Evolutionary conservation across 2,329 filamentous ascomycete genomes (phyloP).

Genomic region (Macrophomina tecta): DNA sequence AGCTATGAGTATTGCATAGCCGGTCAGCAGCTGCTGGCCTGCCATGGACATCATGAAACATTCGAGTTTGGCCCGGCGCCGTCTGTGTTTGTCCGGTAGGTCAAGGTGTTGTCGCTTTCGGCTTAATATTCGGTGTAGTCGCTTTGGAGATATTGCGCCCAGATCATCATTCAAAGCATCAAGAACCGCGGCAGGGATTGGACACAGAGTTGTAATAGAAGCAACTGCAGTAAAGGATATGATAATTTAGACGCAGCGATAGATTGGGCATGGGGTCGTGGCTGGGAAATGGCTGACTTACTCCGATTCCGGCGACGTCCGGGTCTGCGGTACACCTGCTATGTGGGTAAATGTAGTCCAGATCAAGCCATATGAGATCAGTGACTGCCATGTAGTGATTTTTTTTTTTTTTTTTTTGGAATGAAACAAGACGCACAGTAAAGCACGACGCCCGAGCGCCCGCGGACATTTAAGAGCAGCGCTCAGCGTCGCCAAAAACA

Average conservation of each 20-base stretch:
- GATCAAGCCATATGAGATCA: slow-evolving; percentile 4
- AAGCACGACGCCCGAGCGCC: background rate
- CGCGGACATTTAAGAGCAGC: background rate
- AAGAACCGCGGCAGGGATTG: slow-evolving; percentile 40
- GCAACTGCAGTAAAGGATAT: slow-evolving; percentile 40
- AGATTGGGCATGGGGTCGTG: too few species aligned
- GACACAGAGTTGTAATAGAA: slow-evolving; percentile 37
- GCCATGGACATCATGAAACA: slow-evolving; percentile 41
- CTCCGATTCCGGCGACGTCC: slow-evolving; percentile 40
- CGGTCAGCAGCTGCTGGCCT: slow-evolving; percentile 42
- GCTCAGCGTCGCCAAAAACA: background rate
- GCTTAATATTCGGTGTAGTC: background rate
- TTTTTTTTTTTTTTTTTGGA: background rate
- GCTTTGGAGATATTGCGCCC: background rate
- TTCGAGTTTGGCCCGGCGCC: slow-evolving; percentile 40
- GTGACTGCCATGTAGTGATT: background rate
- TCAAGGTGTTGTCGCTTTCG: slow-evolving; percentile 30
- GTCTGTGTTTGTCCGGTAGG: slow-evolving; percentile 39
- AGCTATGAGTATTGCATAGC: slow-evolving; percentile 39
- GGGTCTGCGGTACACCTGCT: slow-evolving; percentile 38
- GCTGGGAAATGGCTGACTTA: slow-evolving; percentile 22
- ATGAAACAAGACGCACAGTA: background rate
- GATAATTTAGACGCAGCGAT: slow-evolving; percentile 34
- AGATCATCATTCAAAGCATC: slow-evolving; percentile 37
- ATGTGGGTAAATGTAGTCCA: slow-evolving; percentile 13